Evolutionary conservation across 2,329 filamentous ascomycete species (phyloP), one percentile per base, ranked within the genome.

Genomic region (Capronia americana): DNA sequence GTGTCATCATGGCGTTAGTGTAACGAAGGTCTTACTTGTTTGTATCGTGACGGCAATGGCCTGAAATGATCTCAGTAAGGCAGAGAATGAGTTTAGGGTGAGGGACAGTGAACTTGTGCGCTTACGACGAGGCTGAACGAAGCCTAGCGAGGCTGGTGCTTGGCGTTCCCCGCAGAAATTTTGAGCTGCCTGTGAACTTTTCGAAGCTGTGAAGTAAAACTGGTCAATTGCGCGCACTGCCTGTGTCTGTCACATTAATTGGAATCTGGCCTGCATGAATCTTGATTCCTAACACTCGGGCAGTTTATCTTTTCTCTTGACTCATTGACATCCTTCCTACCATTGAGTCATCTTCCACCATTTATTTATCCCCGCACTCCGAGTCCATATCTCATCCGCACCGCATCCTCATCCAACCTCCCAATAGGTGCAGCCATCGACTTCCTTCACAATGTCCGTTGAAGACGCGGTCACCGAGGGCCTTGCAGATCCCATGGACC

Each of bases 401-500:
- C 24, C 14, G 23, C 34, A 10, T 10, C 12, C 30, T 46, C n/a
- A 30, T 24, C 28, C 10, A 12, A 50, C 12, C 26, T 20, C 20
- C 14, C 38, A 44, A 17, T n/a, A 7, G 17, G 24, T 53, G 12
- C 58, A 50, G 17, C 32, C 38, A 20, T 44, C 38, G 50, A 28
- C 26, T 51, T 28, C 28, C 26, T 26, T 44, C 59, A 67, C 44
- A 11, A 73, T 71, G 71, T 71, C 70, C 57, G 61, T 66, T 8
- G 72, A 71, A 51, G 68, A 69, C 28, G 68, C 61, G 23, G 71
- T 69, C 11, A 66, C 68, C 24, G 71, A 70, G 12, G 69, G 67
- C 10, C 64, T 68, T 20, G 65, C 68, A 48, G 59, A 63, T 23
- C 66, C 72, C 50, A 65, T 72, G 48, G 74, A 75, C 51, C 67